Evolutionary conservation across 2,329 filamentous ascomycete species (phyloP).

Genomic region (Emmonsia crescens): DNA sequence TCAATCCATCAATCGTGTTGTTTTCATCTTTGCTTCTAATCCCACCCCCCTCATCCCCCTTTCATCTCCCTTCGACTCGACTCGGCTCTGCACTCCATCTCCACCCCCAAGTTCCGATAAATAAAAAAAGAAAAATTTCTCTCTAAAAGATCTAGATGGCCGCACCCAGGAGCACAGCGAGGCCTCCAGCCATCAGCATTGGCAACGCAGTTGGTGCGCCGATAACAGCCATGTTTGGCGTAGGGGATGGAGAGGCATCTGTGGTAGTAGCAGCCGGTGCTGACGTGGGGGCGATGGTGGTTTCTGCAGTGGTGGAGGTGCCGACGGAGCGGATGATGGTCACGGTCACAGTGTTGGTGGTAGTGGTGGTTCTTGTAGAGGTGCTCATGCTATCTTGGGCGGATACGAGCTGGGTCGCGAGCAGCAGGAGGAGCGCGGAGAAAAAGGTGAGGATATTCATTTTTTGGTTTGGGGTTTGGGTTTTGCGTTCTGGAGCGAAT

Average conservation of each 20-base stretch:
- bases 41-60: background rate
- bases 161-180: slow-evolving; percentile 27
- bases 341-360: slow-evolving; percentile 35
- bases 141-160: slow-evolving; percentile 19
- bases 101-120: slow-evolving; percentile 18
- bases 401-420: slow-evolving; percentile 22
- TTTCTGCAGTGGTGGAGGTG: slow-evolving; percentile 11
- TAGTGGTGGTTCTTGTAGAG: slow-evolving; percentile 30
- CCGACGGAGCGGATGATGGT: slow-evolving; percentile 16
- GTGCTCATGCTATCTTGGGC: slow-evolving; percentile 22
- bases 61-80: background rate
- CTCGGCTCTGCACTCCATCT: background rate
- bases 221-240: slow-evolving; percentile 12
- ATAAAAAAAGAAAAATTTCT: too few species aligned
- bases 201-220: slow-evolving; percentile 15
- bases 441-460: slow-evolving; percentile 30
- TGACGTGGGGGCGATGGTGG: slow-evolving; percentile 12
- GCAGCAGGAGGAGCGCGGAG: slow-evolving; percentile 25
- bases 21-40: background rate
- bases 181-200: slow-evolving; percentile 27
- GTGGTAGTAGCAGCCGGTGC: slow-evolving; percentile 1
- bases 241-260: slow-evolving; percentile 5
- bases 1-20: background rate
- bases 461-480: slow-evolving; percentile 7
- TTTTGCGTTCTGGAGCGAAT: background rate